These are phyloP conservation scores for Trichoderma gracile DNA, from an alignment of 2,329 filamentous ascomycete species.

Conservation along the genomic window DNA sequence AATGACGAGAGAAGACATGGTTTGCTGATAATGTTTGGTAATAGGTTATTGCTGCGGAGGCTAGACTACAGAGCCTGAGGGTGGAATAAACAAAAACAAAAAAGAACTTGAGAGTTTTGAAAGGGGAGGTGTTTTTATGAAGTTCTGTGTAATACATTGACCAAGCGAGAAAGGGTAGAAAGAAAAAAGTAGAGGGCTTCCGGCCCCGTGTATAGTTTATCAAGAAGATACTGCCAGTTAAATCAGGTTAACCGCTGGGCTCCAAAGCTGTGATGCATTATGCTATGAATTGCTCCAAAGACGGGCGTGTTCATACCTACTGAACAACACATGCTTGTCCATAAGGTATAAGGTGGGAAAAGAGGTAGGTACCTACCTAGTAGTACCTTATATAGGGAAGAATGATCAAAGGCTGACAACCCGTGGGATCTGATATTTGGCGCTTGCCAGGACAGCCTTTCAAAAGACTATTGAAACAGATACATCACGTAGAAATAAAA, in stretches of 20 bases:
- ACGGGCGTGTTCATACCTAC: too few relatives aligned
- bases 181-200: constrained; percentile 31
- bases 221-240: constrained; percentile 36
- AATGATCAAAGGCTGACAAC: too few relatives aligned
- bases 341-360: too few relatives aligned
- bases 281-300: too few relatives aligned
- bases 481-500: too few relatives aligned
- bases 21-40: constrained; percentile 32
- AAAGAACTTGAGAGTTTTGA: constrained; percentile 77
- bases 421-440: too few relatives aligned
- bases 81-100: constrained; percentile 60
- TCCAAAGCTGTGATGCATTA: too few relatives aligned
- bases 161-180: constrained; percentile 28
- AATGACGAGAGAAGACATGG: background rate
- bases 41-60: constrained; percentile 86
- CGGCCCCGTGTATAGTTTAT: constrained; percentile 41
- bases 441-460: too few relatives aligned
- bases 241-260: background rate
- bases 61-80: constrained; percentile 81
- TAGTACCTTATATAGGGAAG: too few relatives aligned
- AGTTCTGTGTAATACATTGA: constrained; percentile 43
- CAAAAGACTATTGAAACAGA: too few relatives aligned
- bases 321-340: too few relatives aligned
- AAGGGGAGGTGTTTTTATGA: constrained; percentile 48
- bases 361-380: too few relatives aligned